A percentile compares a stretch with the other conserved stretches of the same genome.
Evolutionary conservation across 2,329 filamentous ascomycete genomes (phyloP).

Genomic region (Trichoderma sp.): DNA sequence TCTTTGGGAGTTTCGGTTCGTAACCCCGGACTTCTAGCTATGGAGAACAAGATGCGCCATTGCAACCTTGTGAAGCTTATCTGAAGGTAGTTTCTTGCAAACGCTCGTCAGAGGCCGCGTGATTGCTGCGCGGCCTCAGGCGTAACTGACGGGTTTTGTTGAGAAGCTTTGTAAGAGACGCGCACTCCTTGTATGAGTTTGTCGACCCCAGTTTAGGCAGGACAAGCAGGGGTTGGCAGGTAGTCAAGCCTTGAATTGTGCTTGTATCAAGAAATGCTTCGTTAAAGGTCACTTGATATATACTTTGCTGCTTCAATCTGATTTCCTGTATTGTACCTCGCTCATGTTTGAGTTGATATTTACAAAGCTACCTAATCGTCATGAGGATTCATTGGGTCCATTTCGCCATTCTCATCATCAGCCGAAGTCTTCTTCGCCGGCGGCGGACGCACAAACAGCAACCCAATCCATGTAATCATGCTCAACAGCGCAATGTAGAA

Average conservation of each 20-base stretch:
- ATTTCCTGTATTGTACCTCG: not conserved
- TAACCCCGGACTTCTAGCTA: not conserved
- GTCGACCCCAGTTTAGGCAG: constrained; percentile 15
- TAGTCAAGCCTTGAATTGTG: not conserved
- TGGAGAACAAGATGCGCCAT: constrained; percentile 3
- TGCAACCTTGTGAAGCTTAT: constrained; percentile 3
- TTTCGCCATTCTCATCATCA: constrained; percentile 32
- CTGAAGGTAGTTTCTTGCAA: constrained; percentile 4
- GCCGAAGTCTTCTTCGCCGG: constrained; percentile 29
- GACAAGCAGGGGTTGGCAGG: not conserved
- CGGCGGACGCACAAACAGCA: constrained; percentile 42
- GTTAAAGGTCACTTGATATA: not conserved
- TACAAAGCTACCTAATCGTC: constrained; percentile 12
- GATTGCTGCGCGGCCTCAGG: constrained; percentile 20
- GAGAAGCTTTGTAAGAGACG: not conserved
- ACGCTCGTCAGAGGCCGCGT: constrained; percentile 20
- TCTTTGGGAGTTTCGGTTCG: not conserved
- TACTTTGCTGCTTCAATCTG: not conserved
- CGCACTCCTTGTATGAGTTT: constrained; percentile 9
- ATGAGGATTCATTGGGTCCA: not conserved
- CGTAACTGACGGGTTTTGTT: constrained; percentile 4
- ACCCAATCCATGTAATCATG: constrained; percentile 35
- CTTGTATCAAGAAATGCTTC: not conserved
- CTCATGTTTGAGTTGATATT: not conserved
- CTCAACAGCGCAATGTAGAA: constrained; percentile 44